A percentile compares a stretch with the other conserved stretches of the same genome.
Evolutionary conservation across 495 filamentous ascomycete species (phyloP).

Genomic region (Penicillium taxi): DNA sequence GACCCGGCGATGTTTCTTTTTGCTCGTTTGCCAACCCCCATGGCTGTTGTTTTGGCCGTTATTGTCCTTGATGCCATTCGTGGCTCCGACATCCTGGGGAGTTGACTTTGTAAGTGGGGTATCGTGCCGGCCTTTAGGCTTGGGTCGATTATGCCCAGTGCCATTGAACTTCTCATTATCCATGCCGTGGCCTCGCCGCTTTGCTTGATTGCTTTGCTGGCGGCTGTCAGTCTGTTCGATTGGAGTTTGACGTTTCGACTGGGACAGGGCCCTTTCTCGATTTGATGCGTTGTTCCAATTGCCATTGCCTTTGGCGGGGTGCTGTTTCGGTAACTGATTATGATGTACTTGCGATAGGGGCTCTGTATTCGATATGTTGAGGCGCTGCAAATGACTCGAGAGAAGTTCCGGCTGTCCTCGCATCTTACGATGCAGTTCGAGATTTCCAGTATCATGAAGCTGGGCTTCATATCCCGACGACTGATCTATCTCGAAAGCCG

Average conservation of each 20-base stretch:
- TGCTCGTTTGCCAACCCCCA: constrained; percentile 2
- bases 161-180: constrained; percentile 36
- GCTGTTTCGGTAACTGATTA: too few relatives aligned
- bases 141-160: constrained; percentile 16
- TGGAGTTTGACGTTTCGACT: too few relatives aligned
- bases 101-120: constrained; percentile 1
- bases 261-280: too few relatives aligned
- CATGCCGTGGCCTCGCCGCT: constrained; percentile 26
- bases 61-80: background rate
- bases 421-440: constrained; percentile 10
- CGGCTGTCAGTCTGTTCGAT: constrained; percentile 16
- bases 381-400: constrained; percentile 32
- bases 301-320: constrained; percentile 23
- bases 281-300: constrained; percentile 13
- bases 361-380: constrained; percentile 32
- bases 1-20: constrained; percentile 1
- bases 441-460: too few relatives aligned
- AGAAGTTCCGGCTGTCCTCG: constrained; percentile 28
- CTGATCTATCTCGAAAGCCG: constrained; percentile 32
- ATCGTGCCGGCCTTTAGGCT: constrained; percentile 30
- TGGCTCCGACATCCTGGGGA: background rate
- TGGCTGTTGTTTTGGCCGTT: background rate
- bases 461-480: too few relatives aligned
- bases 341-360: too few relatives aligned
- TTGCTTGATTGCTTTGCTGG: constrained; percentile 21